These are phyloP conservation scores for Hypocrella siamensis DNA, from an alignment of 2,329 filamentous ascomycete genomes.

Conservation along the genomic window DNA sequence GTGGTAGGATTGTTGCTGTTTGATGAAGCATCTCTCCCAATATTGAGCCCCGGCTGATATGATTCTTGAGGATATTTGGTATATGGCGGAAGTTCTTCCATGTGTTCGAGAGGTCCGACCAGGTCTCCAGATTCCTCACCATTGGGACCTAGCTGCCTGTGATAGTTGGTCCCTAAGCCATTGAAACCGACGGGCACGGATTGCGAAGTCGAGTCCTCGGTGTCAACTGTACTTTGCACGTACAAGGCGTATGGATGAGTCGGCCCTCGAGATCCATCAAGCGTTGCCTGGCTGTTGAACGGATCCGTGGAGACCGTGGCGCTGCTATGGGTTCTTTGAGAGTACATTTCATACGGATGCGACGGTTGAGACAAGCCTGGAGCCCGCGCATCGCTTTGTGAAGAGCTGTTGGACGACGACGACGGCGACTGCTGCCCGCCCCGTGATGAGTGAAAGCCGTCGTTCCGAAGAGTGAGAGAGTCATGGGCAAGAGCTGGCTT, in stretches of 20 bases:
- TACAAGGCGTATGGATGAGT: slow-evolving; percentile 82
- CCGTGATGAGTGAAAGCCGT: slow-evolving; percentile 22
- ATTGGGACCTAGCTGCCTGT: slow-evolving; percentile 57
- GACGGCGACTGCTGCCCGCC: slow-evolving; percentile 1
- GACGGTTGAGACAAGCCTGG: slow-evolving; percentile 58
- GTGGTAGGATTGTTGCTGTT: background rate
- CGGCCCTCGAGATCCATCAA: slow-evolving; percentile 47
- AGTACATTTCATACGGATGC: slow-evolving; percentile 74
- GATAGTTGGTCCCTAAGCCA: slow-evolving; percentile 49
- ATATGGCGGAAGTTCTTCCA: slow-evolving; percentile 84
- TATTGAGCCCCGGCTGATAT: slow-evolving; percentile 17
- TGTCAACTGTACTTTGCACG: slow-evolving; percentile 52
- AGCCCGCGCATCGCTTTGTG: slow-evolving; percentile 46
- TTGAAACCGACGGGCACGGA: slow-evolving; percentile 60
- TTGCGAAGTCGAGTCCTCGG: slow-evolving; percentile 30
- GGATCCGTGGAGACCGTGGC: slow-evolving; percentile 53
- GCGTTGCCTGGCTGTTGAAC: slow-evolving; percentile 23
- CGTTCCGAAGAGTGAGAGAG: slow-evolving; percentile 34
- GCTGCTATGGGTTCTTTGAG: slow-evolving; percentile 54
- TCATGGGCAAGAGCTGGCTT: slow-evolving; percentile 35
- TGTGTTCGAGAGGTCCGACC: slow-evolving; percentile 75
- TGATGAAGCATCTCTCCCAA: slow-evolving; percentile 7
- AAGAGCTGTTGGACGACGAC: slow-evolving; percentile 3
- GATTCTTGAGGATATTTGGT: slow-evolving; percentile 71
- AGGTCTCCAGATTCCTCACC: slow-evolving; percentile 80